Evolutionary conservation across 2,329 filamentous ascomycete genomes (phyloP).

Genomic region (Fusarium nematophilum): DNA sequence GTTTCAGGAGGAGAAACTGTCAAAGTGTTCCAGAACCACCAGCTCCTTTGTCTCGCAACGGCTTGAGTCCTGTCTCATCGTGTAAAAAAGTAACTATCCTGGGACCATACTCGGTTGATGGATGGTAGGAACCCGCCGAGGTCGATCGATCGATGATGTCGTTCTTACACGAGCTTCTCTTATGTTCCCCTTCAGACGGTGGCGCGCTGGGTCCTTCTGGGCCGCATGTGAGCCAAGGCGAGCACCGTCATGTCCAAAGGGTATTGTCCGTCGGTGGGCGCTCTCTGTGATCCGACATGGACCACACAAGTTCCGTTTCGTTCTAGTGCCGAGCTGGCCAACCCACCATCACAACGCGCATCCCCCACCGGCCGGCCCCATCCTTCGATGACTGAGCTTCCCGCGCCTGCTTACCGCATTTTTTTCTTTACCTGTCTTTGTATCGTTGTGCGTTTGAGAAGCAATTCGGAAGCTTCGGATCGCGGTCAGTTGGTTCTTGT

Average conservation of each 20-base stretch:
- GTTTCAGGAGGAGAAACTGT: too few relatives aligned
- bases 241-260: not conserved
- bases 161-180: not conserved
- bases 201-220: too few relatives aligned
- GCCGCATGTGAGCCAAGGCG: conserved; percentile 2
- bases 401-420: conserved; percentile 26
- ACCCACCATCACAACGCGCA: not conserved
- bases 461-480: conserved; percentile 46
- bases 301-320: not conserved
- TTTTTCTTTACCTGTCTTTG: not conserved
- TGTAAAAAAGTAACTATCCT: not conserved
- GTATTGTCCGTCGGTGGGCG: not conserved
- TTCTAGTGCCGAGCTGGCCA: not conserved
- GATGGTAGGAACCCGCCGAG: conserved; percentile 1
- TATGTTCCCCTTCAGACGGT: not conserved
- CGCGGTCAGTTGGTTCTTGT: not conserved
- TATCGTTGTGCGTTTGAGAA: conserved; percentile 23
- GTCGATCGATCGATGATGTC: conserved; percentile 32
- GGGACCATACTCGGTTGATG: not conserved
- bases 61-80: not conserved
- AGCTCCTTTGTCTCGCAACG: too few relatives aligned
- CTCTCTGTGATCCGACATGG: not conserved
- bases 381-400: conserved; percentile 12
- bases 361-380: conserved; percentile 33
- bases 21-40: too few relatives aligned